phyloP scores from a whole-genome alignment of 2,329 filamentous ascomycete species.

The Ceratocystis albifundus region DNA sequence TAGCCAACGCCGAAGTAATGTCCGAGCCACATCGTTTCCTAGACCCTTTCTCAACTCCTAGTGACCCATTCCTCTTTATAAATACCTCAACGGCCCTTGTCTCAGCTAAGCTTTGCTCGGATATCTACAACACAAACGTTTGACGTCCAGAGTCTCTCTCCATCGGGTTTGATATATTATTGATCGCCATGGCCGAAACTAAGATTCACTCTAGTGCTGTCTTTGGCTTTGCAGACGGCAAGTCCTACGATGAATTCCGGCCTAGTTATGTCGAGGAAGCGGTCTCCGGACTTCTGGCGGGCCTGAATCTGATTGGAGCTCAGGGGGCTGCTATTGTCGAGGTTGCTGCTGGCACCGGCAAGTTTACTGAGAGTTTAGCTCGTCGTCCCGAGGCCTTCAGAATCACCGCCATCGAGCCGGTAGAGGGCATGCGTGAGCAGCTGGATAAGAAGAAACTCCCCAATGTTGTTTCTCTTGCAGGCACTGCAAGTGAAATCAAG shows the following conservation, averaged over 20 bases:
- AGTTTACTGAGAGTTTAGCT: conserved; percentile 54
- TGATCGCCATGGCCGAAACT: conserved; percentile 26
- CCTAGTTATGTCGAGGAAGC: conserved; percentile 53
- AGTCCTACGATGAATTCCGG: conserved; percentile 54
- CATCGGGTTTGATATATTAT: background rate
- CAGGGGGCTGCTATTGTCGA: conserved; percentile 45
- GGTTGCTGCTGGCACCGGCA: conserved; percentile 57
- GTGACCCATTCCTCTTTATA: too few species aligned
- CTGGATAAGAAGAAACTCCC: conserved; percentile 47
- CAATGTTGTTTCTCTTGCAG: conserved; percentile 44
- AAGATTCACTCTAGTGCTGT: conserved; percentile 41
- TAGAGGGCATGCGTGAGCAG: conserved; percentile 51
- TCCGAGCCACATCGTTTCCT: background rate
- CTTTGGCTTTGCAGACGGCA: conserved; percentile 54
- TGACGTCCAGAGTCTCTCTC: background rate
- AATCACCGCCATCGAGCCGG: conserved; percentile 53
- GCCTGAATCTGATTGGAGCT: conserved; percentile 41
- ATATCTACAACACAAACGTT: background rate
- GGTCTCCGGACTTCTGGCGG: conserved; percentile 45
- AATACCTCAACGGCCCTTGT: background rate
- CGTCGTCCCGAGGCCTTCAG: conserved; percentile 47
- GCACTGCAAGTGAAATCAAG: conserved; percentile 47
- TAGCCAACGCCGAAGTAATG: background rate
- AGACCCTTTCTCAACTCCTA: too few species aligned
- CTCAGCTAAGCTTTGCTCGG: background rate